Conservation (phyloP, 2,329 filamentous ascomycete species). For the Botryosphaeria agaves region DNA sequence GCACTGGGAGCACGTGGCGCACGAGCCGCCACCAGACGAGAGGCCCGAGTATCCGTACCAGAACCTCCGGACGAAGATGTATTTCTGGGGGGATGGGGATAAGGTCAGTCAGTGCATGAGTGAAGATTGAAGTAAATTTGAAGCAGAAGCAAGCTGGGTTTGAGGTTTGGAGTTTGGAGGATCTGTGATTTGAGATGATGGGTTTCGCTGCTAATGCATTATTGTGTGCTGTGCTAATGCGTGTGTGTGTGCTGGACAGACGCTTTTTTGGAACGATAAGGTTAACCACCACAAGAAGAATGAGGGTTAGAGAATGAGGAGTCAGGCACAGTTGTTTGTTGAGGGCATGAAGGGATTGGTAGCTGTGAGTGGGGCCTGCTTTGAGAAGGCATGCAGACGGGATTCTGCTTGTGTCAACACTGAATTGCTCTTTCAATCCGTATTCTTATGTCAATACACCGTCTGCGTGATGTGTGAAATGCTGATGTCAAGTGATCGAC, state of each 20-base stretch:
- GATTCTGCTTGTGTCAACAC: no score
- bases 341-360: no score
- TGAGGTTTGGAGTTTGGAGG: conserved; percentile 1
- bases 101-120: conserved; percentile 42
- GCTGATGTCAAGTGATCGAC: no score
- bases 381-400: no score
- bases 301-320: conserved; percentile 6
- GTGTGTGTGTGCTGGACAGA: conserved; percentile 14
- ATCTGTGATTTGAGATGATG: neutral
- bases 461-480: no score
- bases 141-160: neutral
- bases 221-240: neutral
- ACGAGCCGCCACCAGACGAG: conserved; percentile 78
- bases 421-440: no score
- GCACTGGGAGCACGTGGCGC: conserved; percentile 91
- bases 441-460: no score
- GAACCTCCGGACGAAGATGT: conserved; percentile 97
- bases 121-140: neutral
- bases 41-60: conserved; percentile 88
- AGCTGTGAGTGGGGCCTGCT: no score
- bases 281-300: conserved; percentile 98
- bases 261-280: conserved; percentile 64
- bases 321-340: no score
- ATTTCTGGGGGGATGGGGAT: conserved; percentile 85
- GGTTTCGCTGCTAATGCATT: neutral